Evolutionary conservation across 768 basidiomycete genomes (phyloP).

Genomic region (Calocera viscosa): DNA sequence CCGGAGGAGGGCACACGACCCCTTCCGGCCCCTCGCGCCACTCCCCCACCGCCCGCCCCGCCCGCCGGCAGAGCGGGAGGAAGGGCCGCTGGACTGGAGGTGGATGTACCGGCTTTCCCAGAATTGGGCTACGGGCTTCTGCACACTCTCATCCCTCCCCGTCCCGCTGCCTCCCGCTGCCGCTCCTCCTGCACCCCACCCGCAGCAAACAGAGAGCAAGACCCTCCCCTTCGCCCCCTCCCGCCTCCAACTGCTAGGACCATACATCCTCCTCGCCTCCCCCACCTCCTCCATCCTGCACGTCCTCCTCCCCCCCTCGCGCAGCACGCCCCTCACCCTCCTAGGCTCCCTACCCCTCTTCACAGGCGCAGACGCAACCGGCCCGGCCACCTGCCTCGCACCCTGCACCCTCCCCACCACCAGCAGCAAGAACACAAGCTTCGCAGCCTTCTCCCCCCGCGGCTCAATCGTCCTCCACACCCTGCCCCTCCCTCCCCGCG

Average conservation of each 20-base stretch:
- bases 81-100: background rate
- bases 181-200: background rate
- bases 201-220: background rate
- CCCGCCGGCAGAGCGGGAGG: background rate
- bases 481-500: background rate
- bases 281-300: background rate
- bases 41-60: background rate
- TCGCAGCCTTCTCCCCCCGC: slow-evolving; percentile 1
- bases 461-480: background rate
- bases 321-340: background rate
- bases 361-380: background rate
- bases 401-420: background rate
- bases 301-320: background rate
- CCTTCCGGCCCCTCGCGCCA: background rate
- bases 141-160: background rate
- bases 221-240: background rate
- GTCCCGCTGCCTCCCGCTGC: background rate
- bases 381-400: background rate
- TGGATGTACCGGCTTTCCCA: slow-evolving; percentile 1
- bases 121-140: background rate
- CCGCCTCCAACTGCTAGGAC: background rate
- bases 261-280: background rate
- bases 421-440: background rate
- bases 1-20: background rate
- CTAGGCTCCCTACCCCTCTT: background rate